Conservation (phyloP, 345 rosid genomes). For the Syzygium aqueum region DNA sequence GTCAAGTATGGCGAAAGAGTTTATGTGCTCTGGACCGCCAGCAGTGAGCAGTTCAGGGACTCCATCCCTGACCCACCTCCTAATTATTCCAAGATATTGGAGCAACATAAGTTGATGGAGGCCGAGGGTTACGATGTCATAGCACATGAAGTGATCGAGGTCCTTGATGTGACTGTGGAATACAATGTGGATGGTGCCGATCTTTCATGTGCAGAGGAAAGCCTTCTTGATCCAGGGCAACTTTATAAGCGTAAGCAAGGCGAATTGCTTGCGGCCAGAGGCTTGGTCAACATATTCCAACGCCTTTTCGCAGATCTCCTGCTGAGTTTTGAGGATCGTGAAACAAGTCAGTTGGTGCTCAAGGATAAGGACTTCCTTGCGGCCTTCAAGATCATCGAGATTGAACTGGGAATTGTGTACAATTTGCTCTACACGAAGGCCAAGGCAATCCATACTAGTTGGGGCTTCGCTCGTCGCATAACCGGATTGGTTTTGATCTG, state of each 20-base stretch:
- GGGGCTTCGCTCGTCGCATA: slow-evolving; percentile 11
- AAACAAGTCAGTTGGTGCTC: background rate
- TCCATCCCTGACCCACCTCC: background rate
- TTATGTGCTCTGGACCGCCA: background rate
- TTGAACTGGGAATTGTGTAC: slow-evolving; percentile 33
- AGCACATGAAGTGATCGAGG: background rate
- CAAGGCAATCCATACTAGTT: background rate
- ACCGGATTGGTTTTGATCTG: background rate
- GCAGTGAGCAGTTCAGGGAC: background rate
- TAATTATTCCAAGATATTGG: background rate
- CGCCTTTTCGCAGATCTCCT: background rate
- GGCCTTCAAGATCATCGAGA: slow-evolving; percentile 23
- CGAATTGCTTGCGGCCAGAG: background rate
- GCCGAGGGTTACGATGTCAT: background rate
- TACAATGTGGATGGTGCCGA: background rate
- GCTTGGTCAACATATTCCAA: background rate
- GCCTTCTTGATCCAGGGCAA: background rate
- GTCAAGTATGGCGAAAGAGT: slow-evolving; percentile 21
- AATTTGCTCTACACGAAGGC: slow-evolving; percentile 44
- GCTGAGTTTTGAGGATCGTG: background rate
- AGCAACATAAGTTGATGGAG: background rate
- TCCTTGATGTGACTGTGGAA: background rate
- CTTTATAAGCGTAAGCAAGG: background rate
- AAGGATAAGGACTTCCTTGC: background rate
- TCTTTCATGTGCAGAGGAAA: background rate